Conservation (phyloP, 2,329 filamentous ascomycete species). For the Clonostachys rosea region DNA sequence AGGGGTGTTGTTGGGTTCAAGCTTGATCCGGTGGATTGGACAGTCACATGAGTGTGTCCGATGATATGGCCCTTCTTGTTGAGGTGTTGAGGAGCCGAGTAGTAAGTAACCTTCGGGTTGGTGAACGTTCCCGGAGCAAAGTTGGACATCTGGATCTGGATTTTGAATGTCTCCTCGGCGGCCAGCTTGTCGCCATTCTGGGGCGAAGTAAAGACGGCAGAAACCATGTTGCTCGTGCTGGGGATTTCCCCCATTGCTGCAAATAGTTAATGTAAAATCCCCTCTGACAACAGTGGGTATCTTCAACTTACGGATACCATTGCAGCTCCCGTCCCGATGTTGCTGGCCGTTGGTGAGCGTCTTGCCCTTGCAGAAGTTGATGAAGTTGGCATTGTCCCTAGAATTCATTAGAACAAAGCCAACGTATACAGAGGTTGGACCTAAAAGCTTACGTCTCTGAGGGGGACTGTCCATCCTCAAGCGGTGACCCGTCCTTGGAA, state of each 20-base stretch:
- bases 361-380: slow-evolving; percentile 55
- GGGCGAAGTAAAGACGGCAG: slow-evolving; percentile 48
- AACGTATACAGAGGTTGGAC: not conserved
- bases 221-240: slow-evolving; percentile 49
- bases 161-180: slow-evolving; percentile 44
- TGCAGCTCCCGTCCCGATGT: slow-evolving; percentile 55
- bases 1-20: slow-evolving; percentile 46
- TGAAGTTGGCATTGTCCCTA: slow-evolving; percentile 56
- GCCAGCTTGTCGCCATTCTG: slow-evolving; percentile 42
- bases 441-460: slow-evolving; percentile 35
- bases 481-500: slow-evolving; percentile 30
- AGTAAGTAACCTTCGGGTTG: slow-evolving; percentile 56
- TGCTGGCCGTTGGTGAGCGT: slow-evolving; percentile 58
- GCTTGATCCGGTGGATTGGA: slow-evolving; percentile 48
- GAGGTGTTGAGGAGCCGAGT: slow-evolving; percentile 52
- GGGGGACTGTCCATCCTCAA: slow-evolving; percentile 35
- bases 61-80: slow-evolving; percentile 43
- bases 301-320: slow-evolving; percentile 49
- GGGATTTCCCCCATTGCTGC: slow-evolving; percentile 58
- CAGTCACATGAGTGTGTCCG: slow-evolving; percentile 55
- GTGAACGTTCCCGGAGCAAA: slow-evolving; percentile 55
- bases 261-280: not conserved
- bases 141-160: slow-evolving; percentile 47
- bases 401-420: no score
- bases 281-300: not conserved